phyloP scores from a whole-genome alignment of 1,284 basidiomycete species.

The Austroboletus olivaceoglutinosus region DNA sequence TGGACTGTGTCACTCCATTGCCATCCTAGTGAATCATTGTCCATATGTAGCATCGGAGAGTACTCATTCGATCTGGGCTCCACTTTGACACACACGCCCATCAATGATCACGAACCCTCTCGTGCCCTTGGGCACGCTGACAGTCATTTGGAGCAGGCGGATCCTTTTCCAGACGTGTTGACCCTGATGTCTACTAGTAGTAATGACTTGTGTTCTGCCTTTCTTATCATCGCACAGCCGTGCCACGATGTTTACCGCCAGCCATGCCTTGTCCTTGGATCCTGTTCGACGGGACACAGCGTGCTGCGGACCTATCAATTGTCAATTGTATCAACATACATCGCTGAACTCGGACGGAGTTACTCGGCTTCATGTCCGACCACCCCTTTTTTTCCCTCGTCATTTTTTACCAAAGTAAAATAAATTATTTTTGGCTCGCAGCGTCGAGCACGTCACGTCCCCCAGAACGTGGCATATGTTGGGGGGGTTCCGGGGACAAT shows the following conservation, averaged over 20 bases:
- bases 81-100: constrained; percentile 1
- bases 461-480: neutral
- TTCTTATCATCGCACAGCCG: neutral
- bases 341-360: constrained; percentile 8
- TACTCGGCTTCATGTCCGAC: neutral
- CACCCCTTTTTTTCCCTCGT: neutral
- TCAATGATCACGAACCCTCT: constrained; percentile 5
- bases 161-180: neutral
- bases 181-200: neutral
- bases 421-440: neutral
- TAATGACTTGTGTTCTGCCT: neutral
- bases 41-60: constrained; percentile 6
- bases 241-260: neutral
- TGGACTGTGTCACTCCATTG: constrained; percentile 4
- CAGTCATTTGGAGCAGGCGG: neutral
- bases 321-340: too few relatives aligned
- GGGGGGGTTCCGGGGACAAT: too few relatives aligned
- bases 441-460: too few relatives aligned
- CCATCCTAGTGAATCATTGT: neutral
- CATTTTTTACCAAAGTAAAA: neutral
- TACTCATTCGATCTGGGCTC: constrained; percentile 2
- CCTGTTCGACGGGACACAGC: neutral
- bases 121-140: constrained; percentile 9
- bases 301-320: neutral
- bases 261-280: neutral